These are phyloP conservation scores for Codiaeum variegatum DNA, from an alignment of 441 rosid species.

Conservation along the genomic window DNA sequence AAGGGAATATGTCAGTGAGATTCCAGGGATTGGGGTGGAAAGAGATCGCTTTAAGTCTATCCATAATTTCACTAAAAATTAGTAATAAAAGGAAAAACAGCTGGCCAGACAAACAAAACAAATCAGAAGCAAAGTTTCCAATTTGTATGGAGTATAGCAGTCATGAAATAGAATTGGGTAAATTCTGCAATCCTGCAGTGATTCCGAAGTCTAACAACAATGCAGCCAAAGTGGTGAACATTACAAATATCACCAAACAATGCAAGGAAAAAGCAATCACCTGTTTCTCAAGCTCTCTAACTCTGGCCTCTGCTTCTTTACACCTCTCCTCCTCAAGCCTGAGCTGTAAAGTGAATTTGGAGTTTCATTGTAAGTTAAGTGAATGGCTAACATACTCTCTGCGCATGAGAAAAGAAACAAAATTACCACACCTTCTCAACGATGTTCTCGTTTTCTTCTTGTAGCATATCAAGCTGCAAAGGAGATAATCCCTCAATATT, in stretches of 20 bases:
- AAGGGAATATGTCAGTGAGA: background rate
- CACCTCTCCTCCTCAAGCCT: conserved; percentile 89
- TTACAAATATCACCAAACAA: background rate
- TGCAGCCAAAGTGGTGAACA: background rate
- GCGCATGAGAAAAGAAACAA: conserved; percentile 11
- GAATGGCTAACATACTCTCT: background rate
- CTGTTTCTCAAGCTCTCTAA: conserved; percentile 93
- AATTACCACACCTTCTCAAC: conserved; percentile 50
- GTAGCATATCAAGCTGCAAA: conserved; percentile 78
- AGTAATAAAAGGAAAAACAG: background rate
- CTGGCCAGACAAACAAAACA: background rate
- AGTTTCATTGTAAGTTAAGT: conserved; percentile 11
- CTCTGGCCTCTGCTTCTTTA: conserved; percentile 83
- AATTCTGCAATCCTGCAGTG: background rate
- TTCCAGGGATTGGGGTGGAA: background rate
- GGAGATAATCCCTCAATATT: conserved; percentile 14
- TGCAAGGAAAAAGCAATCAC: conserved; percentile 28
- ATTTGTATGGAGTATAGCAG: background rate
- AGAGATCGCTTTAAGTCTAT: background rate
- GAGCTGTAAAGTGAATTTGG: conserved; percentile 53
- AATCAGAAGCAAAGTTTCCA: background rate
- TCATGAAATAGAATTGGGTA: background rate
- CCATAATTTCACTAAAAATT: background rate
- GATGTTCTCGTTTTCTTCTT: conserved; percentile 65
- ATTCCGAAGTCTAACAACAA: background rate